Percentiles rank a stretch among this genome's conserved stretches.
These are phyloP conservation scores for Pulveroboletus sp. DNA, from an alignment of 768 basidiomycete species.

Conservation along the genomic window DNA sequence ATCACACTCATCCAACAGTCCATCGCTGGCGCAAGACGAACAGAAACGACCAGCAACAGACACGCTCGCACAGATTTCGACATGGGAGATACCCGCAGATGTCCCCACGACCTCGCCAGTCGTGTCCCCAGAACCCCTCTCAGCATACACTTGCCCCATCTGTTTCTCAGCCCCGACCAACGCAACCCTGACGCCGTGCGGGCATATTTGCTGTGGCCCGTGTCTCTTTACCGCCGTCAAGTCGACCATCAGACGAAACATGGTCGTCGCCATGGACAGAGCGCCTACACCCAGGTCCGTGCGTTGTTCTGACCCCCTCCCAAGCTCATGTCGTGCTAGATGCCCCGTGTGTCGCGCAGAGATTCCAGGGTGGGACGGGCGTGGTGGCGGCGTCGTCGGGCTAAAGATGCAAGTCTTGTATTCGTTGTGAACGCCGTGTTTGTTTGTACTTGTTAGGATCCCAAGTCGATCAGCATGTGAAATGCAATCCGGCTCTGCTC, in stretches of 20 bases:
- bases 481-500: too few relatives aligned
- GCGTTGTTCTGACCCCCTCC: neutral
- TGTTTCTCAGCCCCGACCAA: conserved; percentile 75
- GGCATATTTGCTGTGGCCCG: conserved; percentile 73
- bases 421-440: conserved; percentile 16
- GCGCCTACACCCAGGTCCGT: conserved; percentile 40
- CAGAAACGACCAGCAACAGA: too few relatives aligned
- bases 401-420: conserved; percentile 41
- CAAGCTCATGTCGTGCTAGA: conserved; percentile 16
- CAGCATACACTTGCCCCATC: conserved; percentile 74
- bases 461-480: conserved; percentile 14
- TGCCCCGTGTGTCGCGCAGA: conserved; percentile 71
- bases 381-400: conserved; percentile 65
- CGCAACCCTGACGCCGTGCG: conserved; percentile 77
- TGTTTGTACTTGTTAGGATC: conserved; percentile 25
- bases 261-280: conserved; percentile 30
- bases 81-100: conserved; percentile 20
- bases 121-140: conserved; percentile 34
- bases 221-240: conserved; percentile 76
- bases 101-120: neutral
- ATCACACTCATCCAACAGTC: too few relatives aligned
- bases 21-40: too few relatives aligned
- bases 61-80: conserved; percentile 16
- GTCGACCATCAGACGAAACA: conserved; percentile 52
- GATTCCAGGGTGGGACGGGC: conserved; percentile 70